phyloP scores from a whole-genome alignment of 768 basidiomycete species.

The Hygrophoropsis aurantiaca region DNA sequence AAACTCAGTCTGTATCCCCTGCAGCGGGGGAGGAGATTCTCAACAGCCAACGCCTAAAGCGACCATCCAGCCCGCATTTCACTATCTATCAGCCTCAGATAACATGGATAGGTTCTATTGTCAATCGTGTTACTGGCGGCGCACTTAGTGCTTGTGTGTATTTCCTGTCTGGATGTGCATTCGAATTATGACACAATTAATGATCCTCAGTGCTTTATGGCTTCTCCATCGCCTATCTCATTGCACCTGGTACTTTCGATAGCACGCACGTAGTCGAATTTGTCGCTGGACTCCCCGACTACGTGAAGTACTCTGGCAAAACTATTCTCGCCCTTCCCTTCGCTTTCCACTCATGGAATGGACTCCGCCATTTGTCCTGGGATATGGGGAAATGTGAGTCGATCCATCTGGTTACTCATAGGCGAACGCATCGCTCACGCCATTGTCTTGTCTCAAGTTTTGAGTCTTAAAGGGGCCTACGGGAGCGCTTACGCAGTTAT shows the following conservation, averaged over 20 bases:
- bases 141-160: slow-evolving; percentile 75
- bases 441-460: slow-evolving; percentile 46
- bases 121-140: slow-evolving; percentile 82
- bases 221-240: slow-evolving; percentile 82
- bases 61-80: slow-evolving; percentile 94
- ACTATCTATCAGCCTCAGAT: slow-evolving; percentile 96
- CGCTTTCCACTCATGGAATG: slow-evolving; percentile 89
- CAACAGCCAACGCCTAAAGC: slow-evolving; percentile 82
- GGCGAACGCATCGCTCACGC: too few species aligned
- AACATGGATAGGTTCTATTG: slow-evolving; percentile 86
- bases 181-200: not conserved
- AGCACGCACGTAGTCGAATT: slow-evolving; percentile 74
- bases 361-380: slow-evolving; percentile 88
- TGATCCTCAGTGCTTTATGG: slow-evolving; percentile 73
- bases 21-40: slow-evolving; percentile 62
- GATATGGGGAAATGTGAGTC: slow-evolving; percentile 84
- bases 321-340: slow-evolving; percentile 82
- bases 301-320: slow-evolving; percentile 76
- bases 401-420: not conserved
- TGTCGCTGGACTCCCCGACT: slow-evolving; percentile 69
- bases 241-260: slow-evolving; percentile 78
- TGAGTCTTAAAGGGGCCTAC: slow-evolving; percentile 80
- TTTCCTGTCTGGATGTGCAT: slow-evolving; percentile 1
- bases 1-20: slow-evolving; percentile 66
- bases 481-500: slow-evolving; percentile 81